phyloP scores from a whole-genome alignment of 2,329 filamentous ascomycete species.

The Sporothrix pallida region DNA sequence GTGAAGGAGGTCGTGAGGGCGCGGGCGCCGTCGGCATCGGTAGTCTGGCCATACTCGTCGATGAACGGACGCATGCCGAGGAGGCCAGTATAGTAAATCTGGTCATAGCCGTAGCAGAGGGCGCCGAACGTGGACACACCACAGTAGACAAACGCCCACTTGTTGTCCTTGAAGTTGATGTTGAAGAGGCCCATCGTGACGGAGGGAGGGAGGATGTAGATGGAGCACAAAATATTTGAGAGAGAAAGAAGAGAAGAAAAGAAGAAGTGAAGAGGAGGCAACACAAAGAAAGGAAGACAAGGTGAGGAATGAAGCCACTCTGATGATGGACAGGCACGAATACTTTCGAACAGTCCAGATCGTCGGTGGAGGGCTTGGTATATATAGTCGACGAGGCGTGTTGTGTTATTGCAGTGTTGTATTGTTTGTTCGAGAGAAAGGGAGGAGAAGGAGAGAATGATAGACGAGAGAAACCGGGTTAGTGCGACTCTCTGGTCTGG shows the following conservation, averaged over 20 bases:
- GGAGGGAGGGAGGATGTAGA: background rate
- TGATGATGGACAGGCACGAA: background rate
- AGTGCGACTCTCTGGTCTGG: background rate
- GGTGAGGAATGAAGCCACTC: background rate
- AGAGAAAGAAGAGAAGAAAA: background rate
- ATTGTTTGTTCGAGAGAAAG: background rate
- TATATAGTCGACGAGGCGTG: slow-evolving; percentile 10
- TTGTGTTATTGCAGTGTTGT: background rate
- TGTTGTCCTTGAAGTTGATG: slow-evolving; percentile 35
- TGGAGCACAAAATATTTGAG: background rate
- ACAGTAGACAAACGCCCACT: slow-evolving; percentile 42
- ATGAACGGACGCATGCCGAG: slow-evolving; percentile 43
- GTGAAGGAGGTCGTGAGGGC: slow-evolving; percentile 42
- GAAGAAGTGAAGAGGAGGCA: background rate
- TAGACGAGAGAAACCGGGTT: slow-evolving; percentile 15
- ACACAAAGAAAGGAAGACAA: background rate
- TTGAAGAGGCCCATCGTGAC: slow-evolving; percentile 33
- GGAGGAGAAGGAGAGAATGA: background rate
- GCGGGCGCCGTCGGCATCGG: slow-evolving; percentile 37
- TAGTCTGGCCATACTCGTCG: slow-evolving; percentile 40
- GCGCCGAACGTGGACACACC: slow-evolving; percentile 39
- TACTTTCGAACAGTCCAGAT: slow-evolving; percentile 2
- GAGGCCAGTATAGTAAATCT: slow-evolving; percentile 40
- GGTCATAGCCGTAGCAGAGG: slow-evolving; percentile 41
- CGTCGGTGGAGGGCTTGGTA: slow-evolving; percentile 10